These are phyloP conservation scores for Mychonastes homosphaera DNA, from an alignment of 139 green algal genomes.

Conservation along the genomic window DNA sequence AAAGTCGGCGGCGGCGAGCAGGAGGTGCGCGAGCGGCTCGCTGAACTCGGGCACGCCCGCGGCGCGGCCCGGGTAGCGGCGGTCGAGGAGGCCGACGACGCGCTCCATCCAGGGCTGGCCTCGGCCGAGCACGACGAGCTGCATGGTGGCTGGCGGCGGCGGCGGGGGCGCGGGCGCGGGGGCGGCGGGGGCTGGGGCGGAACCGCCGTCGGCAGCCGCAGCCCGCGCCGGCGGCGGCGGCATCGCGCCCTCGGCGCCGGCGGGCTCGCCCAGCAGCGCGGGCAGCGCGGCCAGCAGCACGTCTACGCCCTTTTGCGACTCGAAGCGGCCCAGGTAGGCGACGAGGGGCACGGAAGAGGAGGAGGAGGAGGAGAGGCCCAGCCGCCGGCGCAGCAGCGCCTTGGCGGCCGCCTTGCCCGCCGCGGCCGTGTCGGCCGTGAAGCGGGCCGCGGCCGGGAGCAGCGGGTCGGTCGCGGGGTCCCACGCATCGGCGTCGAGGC, in stretches of 20 bases:
- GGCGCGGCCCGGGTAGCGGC: slow-evolving; percentile 44
- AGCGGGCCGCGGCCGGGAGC: slow-evolving; percentile 41
- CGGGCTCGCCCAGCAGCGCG: slow-evolving; percentile 27
- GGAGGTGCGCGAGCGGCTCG: slow-evolving; percentile 57
- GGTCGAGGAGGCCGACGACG: slow-evolving; percentile 32
- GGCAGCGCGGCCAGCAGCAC: slow-evolving; percentile 58
- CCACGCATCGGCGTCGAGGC: slow-evolving; percentile 53
- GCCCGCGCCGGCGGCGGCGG: slow-evolving; percentile 1
- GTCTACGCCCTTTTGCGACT: slow-evolving; percentile 76
- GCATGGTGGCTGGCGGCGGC: too few species aligned
- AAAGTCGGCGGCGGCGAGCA: slow-evolving; percentile 64
- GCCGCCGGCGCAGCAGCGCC: slow-evolving; percentile 37
- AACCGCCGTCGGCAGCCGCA: neutral
- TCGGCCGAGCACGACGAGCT: slow-evolving; percentile 35
- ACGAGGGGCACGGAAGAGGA: slow-evolving; percentile 42
- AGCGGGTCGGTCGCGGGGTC: slow-evolving; percentile 46
- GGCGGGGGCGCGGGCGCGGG: too few species aligned
- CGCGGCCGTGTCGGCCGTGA: slow-evolving; percentile 11
- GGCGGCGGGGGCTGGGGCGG: neutral
- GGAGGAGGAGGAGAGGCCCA: slow-evolving; percentile 43
- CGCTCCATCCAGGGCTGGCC: slow-evolving; percentile 54
- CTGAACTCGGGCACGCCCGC: slow-evolving; percentile 44
- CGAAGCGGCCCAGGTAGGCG: slow-evolving; percentile 66
- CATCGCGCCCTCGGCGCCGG: neutral
- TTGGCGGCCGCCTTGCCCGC: slow-evolving; percentile 59